Evolutionary conservation across 2,329 filamentous ascomycete species (phyloP).

Genomic region (Colletotrichum sidae): DNA sequence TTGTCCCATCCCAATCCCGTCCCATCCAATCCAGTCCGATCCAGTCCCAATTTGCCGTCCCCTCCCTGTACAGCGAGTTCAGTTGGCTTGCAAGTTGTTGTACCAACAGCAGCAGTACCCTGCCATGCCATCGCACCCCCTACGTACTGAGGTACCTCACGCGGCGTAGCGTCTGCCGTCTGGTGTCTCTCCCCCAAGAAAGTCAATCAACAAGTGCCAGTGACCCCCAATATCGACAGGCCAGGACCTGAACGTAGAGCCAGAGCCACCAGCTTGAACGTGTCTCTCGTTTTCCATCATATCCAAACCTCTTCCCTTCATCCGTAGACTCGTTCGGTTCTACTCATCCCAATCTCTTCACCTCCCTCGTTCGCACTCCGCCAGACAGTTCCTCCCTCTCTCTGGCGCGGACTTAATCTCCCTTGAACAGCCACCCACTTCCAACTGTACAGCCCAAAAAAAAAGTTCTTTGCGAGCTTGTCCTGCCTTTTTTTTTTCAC

Average conservation of each 20-base stretch:
- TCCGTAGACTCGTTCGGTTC: conserved; percentile 18
- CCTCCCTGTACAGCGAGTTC: too few species aligned
- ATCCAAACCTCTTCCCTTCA: conserved; percentile 38
- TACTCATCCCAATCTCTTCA: conserved; percentile 27
- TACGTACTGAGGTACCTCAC: too few species aligned
- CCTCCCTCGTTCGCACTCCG: conserved; percentile 35
- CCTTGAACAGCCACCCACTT: conserved; percentile 28
- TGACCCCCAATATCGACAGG: conserved; percentile 36
- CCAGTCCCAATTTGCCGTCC: neutral
- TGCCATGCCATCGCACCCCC: too few species aligned
- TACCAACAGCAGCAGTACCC: too few species aligned
- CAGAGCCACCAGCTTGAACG: conserved; percentile 19
- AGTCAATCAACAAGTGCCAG: conserved; percentile 37
- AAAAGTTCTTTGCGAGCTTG: conserved; percentile 32
- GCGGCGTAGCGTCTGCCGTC: too few species aligned
- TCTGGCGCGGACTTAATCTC: conserved; percentile 36
- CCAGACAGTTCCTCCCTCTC: conserved; percentile 36
- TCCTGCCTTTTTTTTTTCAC: conserved; percentile 24
- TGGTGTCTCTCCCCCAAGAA: conserved; percentile 36
- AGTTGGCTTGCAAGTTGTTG: too few species aligned
- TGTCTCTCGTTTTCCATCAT: conserved; percentile 36
- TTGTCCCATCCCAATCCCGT: conserved; percentile 28
- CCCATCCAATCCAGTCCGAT: conserved; percentile 30
- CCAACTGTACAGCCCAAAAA: conserved; percentile 21
- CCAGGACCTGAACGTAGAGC: conserved; percentile 9